These are phyloP conservation scores for Dentipellis fragilis DNA, from an alignment of 768 basidiomycete species.

Conservation along the genomic window DNA sequence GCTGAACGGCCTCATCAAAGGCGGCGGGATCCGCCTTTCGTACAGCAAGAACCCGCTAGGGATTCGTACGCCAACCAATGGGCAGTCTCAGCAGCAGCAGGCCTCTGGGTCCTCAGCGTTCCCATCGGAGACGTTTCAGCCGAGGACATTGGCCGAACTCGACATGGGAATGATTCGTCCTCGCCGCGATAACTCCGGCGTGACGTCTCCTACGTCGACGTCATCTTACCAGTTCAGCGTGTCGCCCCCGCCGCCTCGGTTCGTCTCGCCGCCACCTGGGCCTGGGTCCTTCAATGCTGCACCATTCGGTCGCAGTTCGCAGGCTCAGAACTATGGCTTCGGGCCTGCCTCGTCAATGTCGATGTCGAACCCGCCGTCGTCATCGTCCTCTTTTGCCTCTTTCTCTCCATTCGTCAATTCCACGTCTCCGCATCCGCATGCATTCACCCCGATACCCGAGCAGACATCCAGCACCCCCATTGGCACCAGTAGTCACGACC, in stretches of 20 bases:
- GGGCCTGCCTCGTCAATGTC: conserved; percentile 12
- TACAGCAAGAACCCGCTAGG: conserved; percentile 99
- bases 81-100: conserved; percentile 17
- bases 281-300: conserved; percentile 10
- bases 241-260: conserved; percentile 25
- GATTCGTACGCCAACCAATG: conserved; percentile 61
- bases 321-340: conserved; percentile 18
- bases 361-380: conserved; percentile 1
- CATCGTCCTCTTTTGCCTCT: conserved; percentile 13
- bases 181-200: conserved; percentile 19
- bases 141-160: conserved; percentile 13
- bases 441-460: conserved; percentile 18
- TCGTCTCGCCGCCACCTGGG: conserved; percentile 25
- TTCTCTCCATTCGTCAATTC: conserved; percentile 29
- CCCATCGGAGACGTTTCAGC: conserved; percentile 7
- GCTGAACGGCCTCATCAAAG: conserved; percentile 87
- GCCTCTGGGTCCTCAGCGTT: conserved; percentile 7
- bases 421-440: conserved; percentile 19
- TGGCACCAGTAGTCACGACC: conserved; percentile 5
- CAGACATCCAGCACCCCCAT: conserved; percentile 13
- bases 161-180: conserved; percentile 14
- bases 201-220: conserved; percentile 21
- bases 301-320: conserved; percentile 16
- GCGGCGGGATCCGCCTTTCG: conserved; percentile 89
- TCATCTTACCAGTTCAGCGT: conserved; percentile 24